Evolutionary conservation across 1,284 basidiomycete species (phyloP), one percentile per base, ranked within the genome.

Genomic region (Cystobasidiaceae sp.): DNA sequence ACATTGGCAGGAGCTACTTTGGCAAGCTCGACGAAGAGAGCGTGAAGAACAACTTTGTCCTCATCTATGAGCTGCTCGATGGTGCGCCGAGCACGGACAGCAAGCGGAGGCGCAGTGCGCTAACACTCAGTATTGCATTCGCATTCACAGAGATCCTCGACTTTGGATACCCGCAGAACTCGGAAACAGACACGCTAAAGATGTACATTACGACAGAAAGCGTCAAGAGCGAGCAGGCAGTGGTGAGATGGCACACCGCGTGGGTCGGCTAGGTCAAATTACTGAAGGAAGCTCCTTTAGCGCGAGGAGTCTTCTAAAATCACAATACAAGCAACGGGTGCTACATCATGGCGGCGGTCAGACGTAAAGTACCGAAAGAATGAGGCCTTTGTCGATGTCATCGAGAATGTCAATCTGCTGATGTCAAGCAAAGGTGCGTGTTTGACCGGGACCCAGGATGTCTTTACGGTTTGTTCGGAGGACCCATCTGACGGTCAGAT

Each of bases 121-220:
- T 34, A 28, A 19, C 21, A 19, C 37, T 57, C 59, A 49, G 27
- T 25, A 54, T 25, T 4, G 4, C 3, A 4, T 34, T 19, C 8
- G 28, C 3, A 0, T 32, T 25, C 13, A 0, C 76, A 96, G 93
- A 99, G 79, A 96, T 97, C 76, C 86, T 91, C 74, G 94, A 99
- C 79, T 98, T 97, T 79, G 94, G 96, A 43, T 98, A 94, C 79
- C 94, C 94, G n/a, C 96, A 98, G 77, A 98, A 97, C 77, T 94
- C 92, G 70, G 94, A 99, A 77, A 92, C 89, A 49, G 93, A 97
- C 77, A 96, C 94, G 4, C 81, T 98, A 48, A 98, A 98, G 79
- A 89, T 90, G 73, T 97, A 97, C 77, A 97, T 98, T 69, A 97
- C 94, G 17, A 97, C 93, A 0, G 94, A 98, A 78, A 92, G 92